Conservation (phyloP, 108 stramenopile genomes). For the Discostella pseudostelligera region DNA sequence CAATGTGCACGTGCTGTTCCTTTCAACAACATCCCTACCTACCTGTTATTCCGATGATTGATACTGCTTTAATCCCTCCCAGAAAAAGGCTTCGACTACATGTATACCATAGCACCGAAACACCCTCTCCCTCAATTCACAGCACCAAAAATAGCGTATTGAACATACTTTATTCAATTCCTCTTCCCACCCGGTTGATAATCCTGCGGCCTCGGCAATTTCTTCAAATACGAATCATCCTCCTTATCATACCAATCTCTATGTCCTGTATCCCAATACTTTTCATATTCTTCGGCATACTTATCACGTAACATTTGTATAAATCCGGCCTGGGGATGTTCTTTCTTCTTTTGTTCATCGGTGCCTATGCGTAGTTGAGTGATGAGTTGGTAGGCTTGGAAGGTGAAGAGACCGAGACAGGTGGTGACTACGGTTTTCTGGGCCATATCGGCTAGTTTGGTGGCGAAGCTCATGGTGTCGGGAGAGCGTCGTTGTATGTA, state of each 20-base stretch:
- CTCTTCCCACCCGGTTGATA: slow-evolving; percentile 48
- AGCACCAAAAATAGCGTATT: too few species aligned
- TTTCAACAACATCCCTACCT: too few species aligned
- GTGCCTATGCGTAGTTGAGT: slow-evolving; percentile 41
- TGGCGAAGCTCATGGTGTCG: slow-evolving; percentile 43
- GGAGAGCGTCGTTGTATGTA: not conserved
- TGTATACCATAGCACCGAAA: too few species aligned
- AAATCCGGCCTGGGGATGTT: slow-evolving; percentile 53
- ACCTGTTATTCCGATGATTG: too few species aligned
- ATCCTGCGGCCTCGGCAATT: slow-evolving; percentile 56
- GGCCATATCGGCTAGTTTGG: slow-evolving; percentile 63
- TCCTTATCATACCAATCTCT: slow-evolving; percentile 83
- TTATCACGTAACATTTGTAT: slow-evolving; percentile 67
- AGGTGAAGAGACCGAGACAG: slow-evolving; percentile 56
- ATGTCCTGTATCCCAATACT: slow-evolving; percentile 57
- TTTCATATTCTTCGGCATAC: slow-evolving; percentile 68
- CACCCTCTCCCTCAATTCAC: too few species aligned
- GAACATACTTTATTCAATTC: too few species aligned
- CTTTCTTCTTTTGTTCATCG: slow-evolving; percentile 17
- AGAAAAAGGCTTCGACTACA: too few species aligned
- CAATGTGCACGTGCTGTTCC: too few species aligned
- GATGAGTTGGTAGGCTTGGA: slow-evolving; percentile 61
- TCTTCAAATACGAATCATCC: slow-evolving; percentile 78
- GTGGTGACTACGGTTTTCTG: slow-evolving; percentile 71
- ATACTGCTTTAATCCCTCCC: too few species aligned